Evolutionary conservation across 164 flowering plant species (phyloP).

Genomic region (Protea cynaroides): DNA sequence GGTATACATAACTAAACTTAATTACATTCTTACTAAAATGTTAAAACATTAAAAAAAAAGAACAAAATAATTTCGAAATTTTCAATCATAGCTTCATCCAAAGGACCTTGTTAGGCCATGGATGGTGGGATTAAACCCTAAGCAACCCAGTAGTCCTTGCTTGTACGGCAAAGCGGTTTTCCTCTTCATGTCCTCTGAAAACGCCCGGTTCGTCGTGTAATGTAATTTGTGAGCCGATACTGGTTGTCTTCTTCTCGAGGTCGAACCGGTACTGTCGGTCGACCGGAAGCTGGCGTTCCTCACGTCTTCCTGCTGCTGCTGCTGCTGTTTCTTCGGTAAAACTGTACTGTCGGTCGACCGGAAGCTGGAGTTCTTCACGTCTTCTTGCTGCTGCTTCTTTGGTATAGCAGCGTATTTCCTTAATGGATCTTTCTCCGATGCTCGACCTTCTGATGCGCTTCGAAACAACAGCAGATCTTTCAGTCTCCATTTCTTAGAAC

Average conservation of each 20-base stretch:
- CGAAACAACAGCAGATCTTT: slow-evolving; percentile 75
- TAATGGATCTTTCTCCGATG: slow-evolving; percentile 57
- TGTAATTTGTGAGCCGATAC: slow-evolving; percentile 81
- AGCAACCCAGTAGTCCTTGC: slow-evolving; percentile 62
- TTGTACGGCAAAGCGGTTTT: slow-evolving; percentile 82
- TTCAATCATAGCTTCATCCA: slow-evolving; percentile 11
- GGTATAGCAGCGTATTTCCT: slow-evolving; percentile 42
- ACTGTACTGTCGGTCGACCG: slow-evolving; percentile 37
- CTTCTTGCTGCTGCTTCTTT: slow-evolving; percentile 39
- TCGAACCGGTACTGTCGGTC: slow-evolving; percentile 31
- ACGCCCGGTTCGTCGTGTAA: slow-evolving; percentile 71
- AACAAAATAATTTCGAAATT: not conserved
- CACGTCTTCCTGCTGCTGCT: slow-evolving; percentile 27
- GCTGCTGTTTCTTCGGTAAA: too few relatives aligned
- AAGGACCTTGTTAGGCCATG: slow-evolving; percentile 43
- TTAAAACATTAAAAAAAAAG: not conserved
- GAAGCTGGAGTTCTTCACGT: slow-evolving; percentile 37
- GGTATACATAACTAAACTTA: too few relatives aligned
- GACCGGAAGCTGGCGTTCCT: slow-evolving; percentile 47
- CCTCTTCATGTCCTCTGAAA: slow-evolving; percentile 61
- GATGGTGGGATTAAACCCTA: slow-evolving; percentile 49
- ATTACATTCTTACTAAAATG: not conserved
- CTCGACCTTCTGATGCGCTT: slow-evolving; percentile 90
- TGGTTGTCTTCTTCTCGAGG: slow-evolving; percentile 33
- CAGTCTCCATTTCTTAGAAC: slow-evolving; percentile 59